Conservation (phyloP, 129 eudicot species). For the Artemisia annua region DNA sequence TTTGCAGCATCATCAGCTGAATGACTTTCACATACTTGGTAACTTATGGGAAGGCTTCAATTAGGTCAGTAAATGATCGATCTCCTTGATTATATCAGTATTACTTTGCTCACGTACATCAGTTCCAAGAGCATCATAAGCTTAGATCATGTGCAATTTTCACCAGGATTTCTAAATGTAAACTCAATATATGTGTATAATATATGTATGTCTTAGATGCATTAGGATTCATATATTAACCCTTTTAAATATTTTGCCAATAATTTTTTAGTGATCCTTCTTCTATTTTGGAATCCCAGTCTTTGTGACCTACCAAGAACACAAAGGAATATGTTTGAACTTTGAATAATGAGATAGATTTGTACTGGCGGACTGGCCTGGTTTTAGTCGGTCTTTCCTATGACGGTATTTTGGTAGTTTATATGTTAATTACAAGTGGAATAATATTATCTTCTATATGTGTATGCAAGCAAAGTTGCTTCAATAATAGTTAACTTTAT, state of each 20-base stretch:
- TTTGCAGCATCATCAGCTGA: conserved; percentile 46
- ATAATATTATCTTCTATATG: too few relatives aligned
- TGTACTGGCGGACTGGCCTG: conserved; percentile 2
- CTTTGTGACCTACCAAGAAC: too few relatives aligned
- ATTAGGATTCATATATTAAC: too few relatives aligned
- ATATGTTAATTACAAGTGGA: too few relatives aligned
- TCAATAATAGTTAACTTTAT: too few relatives aligned
- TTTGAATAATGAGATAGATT: conserved; percentile 6
- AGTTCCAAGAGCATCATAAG: conserved; percentile 11
- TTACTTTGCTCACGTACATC: not conserved
- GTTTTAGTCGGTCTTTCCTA: not conserved
- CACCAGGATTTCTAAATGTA: conserved; percentile 7
- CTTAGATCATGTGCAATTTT: conserved; percentile 1
- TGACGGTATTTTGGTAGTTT: not conserved
- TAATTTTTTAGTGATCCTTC: not conserved
- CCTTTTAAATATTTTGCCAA: too few relatives aligned
- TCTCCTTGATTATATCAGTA: not conserved
- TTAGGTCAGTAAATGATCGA: conserved; percentile 8
- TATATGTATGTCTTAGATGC: not conserved
- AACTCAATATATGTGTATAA: not conserved
- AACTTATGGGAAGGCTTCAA: conserved; percentile 36
- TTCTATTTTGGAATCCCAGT: conserved; percentile 10
- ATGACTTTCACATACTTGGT: conserved; percentile 27
- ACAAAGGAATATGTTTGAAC: conserved; percentile 1
- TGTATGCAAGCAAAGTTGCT: too few relatives aligned